Evolutionary conservation across 257 asterid genomes (phyloP).

Genomic region (Plectranthus barbatus): DNA sequence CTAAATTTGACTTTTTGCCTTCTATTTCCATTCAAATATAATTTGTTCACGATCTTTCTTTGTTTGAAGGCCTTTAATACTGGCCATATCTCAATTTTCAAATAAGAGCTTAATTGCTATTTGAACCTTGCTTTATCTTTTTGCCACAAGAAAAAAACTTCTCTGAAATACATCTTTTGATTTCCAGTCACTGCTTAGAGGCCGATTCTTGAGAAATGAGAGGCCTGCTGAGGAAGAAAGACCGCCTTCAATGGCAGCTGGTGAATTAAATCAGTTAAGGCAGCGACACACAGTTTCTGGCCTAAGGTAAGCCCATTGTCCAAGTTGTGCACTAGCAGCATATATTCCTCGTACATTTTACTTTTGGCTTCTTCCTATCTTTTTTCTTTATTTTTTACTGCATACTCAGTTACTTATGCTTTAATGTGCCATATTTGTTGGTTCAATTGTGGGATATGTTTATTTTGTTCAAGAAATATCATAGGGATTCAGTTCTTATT

Average conservation of each 20-base stretch:
- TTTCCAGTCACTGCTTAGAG: constrained; percentile 58
- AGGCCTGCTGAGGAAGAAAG: constrained; percentile 53
- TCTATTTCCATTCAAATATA: not conserved
- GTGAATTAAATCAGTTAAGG: constrained; percentile 51
- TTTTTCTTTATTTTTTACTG: not conserved
- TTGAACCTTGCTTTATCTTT: not conserved
- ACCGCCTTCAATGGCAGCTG: constrained; percentile 48
- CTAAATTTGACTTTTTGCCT: constrained; percentile 1
- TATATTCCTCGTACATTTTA: not conserved
- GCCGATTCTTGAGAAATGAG: constrained; percentile 60
- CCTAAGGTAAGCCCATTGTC: constrained; percentile 32
- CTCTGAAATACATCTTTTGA: constrained; percentile 1
- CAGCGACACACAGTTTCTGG: constrained; percentile 66
- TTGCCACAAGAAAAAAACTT: not conserved
- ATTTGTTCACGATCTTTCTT: not conserved
- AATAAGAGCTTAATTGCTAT: not conserved
- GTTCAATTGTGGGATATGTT: not conserved
- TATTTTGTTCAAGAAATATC: not conserved
- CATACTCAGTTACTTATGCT: constrained; percentile 5
- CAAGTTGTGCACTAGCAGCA: constrained; percentile 10
- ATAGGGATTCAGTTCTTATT: not conserved
- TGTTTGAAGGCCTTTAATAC: not conserved
- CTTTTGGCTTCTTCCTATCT: not conserved
- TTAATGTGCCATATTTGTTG: not conserved
- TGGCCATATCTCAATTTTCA: not conserved